Evolutionary conservation across 176 grass and related monocot species (phyloP), one percentile per base, ranked within the genome.

Genomic region (Carex parvula): DNA sequence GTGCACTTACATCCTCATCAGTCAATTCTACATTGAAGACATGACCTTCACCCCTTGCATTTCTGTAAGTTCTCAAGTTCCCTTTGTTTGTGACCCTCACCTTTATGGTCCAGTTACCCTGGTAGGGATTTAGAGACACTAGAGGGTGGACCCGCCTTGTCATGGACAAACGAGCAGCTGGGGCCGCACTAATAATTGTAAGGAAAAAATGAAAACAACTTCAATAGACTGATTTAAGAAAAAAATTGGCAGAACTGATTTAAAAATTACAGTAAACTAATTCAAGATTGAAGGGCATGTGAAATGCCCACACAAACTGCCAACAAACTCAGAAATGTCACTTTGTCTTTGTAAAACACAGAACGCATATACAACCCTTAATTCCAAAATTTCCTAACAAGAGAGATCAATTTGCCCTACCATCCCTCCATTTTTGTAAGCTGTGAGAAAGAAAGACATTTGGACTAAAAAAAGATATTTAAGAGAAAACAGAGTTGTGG

Each of bases 31-130:
- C 89, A 60, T 95, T 94, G 85, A 99, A 99, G 76, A 99, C 96
- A 37, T 88, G 87, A 29, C 96, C 96, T 90, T 95, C 96, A 79
- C 96, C 96, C 63, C 86, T 92, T 14, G 88, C 89, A 88, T 99
- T 99, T 85, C 72, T 92, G 82, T 93, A 99, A 12, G 88, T 83
- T 52, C 96, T 92, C 63, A 99, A 81, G 58, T 90, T 95, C 17
- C 96, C 96, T 83, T 99, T 99, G 87, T 68, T 95, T 57, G 96
- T 99, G 44, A 99, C 89, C 42, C 96, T 91, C 76, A 99, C 96
- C 78, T 95, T 99, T 82, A 99, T 99, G 75, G 94, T 87, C 96
- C 96, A 99, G 33, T 93, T 99, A 10, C 96, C 96, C 77, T 99
- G 96, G 54, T 99, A 99, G 0, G 96, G 96, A 44, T 99, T 99